Evolutionary conservation across 208 protist genomes (phyloP), one percentile per base, ranked within the genome.

Genomic region (Lotmaria passim): DNA sequence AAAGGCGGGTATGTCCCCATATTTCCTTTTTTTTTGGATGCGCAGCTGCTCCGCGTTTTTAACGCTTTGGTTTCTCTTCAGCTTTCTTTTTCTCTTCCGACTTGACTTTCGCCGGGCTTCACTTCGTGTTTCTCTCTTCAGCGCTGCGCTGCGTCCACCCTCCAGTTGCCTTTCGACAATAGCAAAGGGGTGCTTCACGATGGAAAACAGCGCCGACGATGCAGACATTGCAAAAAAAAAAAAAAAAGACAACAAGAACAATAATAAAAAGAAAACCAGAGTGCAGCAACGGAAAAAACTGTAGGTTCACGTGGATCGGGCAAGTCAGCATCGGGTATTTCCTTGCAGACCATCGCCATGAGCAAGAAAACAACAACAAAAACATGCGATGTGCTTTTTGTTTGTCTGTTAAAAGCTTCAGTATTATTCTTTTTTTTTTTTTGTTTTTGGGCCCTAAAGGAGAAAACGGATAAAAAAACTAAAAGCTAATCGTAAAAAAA

Each of bases 1-100:
- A n/a, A 47, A 62, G 75, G 79, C 79, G 70, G 79, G 79, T 85
- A 73, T 85, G 79, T 85, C 79, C 79, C 79, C 79, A 85, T 76
- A 39, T 85, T 79, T 85, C 79, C 75, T 58, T 51, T 61, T 65
- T 55, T 1, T n/a, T 38, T 21, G 1, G 15, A 11, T 21, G 30
- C 41, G 41, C 41, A 21, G 15, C 41, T 46, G 15, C n/a, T 41
- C 41, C 41, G 5, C n/a, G 41, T 17, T 17, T 46, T 3, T 19
- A 7, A n/a, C n/a, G n/a, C 10, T 46, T 46, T 46, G 41, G 15
- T 46, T 46, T 19, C 41, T n/a, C 24, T 7, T 31, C 28, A 33
- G 8, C 4, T n/a, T n/a, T n/a, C n/a, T n/a, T n/a, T n/a, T n/a
- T n/a, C n/a, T n/a, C n/a, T n/a, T n/a, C n/a, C n/a, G n/a, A n/a